Percentiles rank a stretch among this genome's conserved stretches.
phyloP scores from a whole-genome alignment of 208 protist species.

The Endotrypanum monterogeii region DNA sequence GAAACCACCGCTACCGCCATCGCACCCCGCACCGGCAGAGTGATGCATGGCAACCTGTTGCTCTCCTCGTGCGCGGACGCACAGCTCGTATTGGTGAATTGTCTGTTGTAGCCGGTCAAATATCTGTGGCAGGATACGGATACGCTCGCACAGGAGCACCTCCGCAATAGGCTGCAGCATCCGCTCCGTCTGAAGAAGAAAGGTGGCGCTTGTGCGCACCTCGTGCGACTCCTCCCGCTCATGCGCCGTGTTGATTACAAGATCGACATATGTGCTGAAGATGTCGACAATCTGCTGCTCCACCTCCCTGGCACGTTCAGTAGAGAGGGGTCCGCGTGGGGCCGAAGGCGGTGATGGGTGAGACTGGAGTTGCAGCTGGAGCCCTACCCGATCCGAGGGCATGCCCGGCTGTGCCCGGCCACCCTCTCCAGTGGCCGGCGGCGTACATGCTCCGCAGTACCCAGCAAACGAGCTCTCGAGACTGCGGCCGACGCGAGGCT shows the following conservation, averaged over 20 bases:
- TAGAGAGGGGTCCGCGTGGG: conserved; percentile 27
- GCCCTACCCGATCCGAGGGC: not conserved
- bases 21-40: not conserved
- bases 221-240: conserved; percentile 72
- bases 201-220: conserved; percentile 54
- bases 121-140: conserved; percentile 58
- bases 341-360: not conserved
- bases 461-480: conserved; percentile 17
- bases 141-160: conserved; percentile 76
- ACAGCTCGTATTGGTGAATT: conserved; percentile 68
- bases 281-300: conserved; percentile 33
- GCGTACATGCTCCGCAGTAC: conserved; percentile 27
- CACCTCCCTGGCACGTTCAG: conserved; percentile 29
- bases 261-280: conserved; percentile 68
- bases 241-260: conserved; percentile 72
- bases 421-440: conserved; percentile 12
- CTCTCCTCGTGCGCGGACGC: conserved; percentile 49
- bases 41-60: conserved; percentile 7
- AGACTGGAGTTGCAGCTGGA: not conserved
- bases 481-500: conserved; percentile 11
- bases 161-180: conserved; percentile 77
- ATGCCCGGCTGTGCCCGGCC: not conserved
- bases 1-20: conserved; percentile 1
- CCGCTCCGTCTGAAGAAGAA: conserved; percentile 81
- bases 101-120: conserved; percentile 46